Base-by-base conservation (phyloP, 345 rosid species). In the Erysimum cheiranthoides region DNA sequence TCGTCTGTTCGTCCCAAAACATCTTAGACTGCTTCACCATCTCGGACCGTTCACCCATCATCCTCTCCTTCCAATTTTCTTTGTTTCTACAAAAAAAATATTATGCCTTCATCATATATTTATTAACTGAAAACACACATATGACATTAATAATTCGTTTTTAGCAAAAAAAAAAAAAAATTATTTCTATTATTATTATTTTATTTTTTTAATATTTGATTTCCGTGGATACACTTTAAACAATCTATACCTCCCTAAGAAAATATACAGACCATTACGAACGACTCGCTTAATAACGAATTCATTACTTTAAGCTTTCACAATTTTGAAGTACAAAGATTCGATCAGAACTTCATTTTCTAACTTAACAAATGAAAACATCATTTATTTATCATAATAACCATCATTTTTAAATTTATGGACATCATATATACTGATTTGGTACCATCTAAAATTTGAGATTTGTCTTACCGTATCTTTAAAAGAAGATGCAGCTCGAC, bases 61-160 rank as follows among this genome's bases (percentile, higher is more conserved):
- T 68, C 73, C 98, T 84, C 74, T 88, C 88, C 79, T 86, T 89
- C 97, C 96, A 91, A 51, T 85, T 73, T 36, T 86, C 89, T 77
- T 82, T 92, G 84, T 84, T 81, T 82, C 99, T 94, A 85, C 49
- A 77, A 66, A 67, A 56, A 76, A 69, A 46, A 31, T 0, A 69
- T 21, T 27, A 59, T 54, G 30, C 14, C 21, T 25, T 42, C 35
- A 64, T 66, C 42, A 25, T 9, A 58, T 5, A 31, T 5, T n/a
- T 9, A 9, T 58, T 52, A 61, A 61, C 12, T 6, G 47, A 25
- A 18, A 61, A 1, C 4, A 51, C 14, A 71, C 50, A 71, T 39
- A 6, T 40, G 34, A 28, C 46, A 31, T 62, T 10, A 61, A 27
- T 8, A 38, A 25, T 21, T 21, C 25, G 25, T 21, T 21, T 21